These are phyloP conservation scores for Rosa lucieae DNA, from an alignment of 306 rosid genomes.

Conservation along the genomic window DNA sequence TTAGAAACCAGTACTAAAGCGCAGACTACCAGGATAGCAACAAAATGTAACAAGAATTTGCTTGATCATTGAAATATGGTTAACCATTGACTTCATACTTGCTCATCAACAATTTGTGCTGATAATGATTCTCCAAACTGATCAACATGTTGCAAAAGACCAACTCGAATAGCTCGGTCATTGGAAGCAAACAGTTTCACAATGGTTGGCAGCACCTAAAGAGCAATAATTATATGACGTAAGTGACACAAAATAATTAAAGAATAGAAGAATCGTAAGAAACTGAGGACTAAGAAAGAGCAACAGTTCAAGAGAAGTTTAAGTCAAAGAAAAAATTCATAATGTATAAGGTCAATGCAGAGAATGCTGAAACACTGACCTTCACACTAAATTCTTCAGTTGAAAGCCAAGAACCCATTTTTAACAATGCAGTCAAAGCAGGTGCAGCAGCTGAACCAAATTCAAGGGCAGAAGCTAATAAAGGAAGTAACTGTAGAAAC, in stretches of 20 bases:
- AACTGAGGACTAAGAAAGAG: neutral
- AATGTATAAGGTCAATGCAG: constrained; percentile 5
- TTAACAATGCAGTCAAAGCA: constrained; percentile 92
- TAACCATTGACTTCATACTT: constrained; percentile 45
- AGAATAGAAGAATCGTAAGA: neutral
- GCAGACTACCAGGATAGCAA: constrained; percentile 12
- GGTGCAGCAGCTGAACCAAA: constrained; percentile 99
- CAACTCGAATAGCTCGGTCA: constrained; percentile 89
- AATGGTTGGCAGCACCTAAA: constrained; percentile 78
- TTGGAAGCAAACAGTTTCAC: constrained; percentile 93
- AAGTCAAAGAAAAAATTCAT: neutral
- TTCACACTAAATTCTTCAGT: constrained; percentile 77
- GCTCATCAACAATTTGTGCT: constrained; percentile 88
- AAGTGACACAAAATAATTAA: constrained; percentile 17
- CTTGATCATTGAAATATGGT: constrained; percentile 14
- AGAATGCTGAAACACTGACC: constrained; percentile 45
- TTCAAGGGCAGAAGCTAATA: constrained; percentile 98
- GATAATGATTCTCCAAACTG: constrained; percentile 92
- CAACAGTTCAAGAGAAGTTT: constrained; percentile 5
- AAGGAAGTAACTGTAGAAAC: constrained; percentile 85
- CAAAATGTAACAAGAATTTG: constrained; percentile 18
- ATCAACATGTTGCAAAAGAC: constrained; percentile 94
- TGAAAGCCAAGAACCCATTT: constrained; percentile 96
- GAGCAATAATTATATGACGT: constrained; percentile 22
- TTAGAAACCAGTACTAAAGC: constrained; percentile 13